Evolutionary conservation across 139 green algal species (phyloP), one percentile per base, ranked within the genome.

Genomic region (Chlorella sorokiniana): DNA sequence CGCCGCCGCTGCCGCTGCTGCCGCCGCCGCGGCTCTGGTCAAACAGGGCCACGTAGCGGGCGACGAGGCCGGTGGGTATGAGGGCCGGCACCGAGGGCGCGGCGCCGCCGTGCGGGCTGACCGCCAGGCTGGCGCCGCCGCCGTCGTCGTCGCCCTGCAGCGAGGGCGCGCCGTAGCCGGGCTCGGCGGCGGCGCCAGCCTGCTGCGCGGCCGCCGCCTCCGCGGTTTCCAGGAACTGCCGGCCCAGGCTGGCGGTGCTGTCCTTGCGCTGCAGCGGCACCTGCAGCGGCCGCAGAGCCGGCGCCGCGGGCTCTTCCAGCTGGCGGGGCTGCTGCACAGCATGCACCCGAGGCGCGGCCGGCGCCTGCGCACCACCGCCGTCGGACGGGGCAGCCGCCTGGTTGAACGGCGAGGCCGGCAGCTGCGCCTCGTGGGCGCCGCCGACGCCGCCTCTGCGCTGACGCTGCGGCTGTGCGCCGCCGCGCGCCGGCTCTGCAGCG

Each of bases 41-140:
- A 73, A 81, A 87, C 37, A 77, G 20, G 38, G 83, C 48, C 0
- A 87, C 68, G 41, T 84, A 87, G 3, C 83, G 64, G 14, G 83
- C 83, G 51, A 87, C 83, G 29, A 87, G 31, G 2, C 83, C 83
- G 33, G 77, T 83, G 9, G 83, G 76, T 25, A 84, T 84, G 31
- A 33, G 41, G 37, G 65, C 11, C 22, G 41, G 27, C 37, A 37
- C 44, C 52, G 25, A 7, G 7, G 44, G 22, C 59, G 4, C 25
- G 16, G 25, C n/a, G 45, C 45, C 38, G 16, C 71, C 71, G 11
- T 52, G 77, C 22, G 63, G 77, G 77, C 77, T 67, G 63, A 29
- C 27, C 8, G 45, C 14, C 63, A 67, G 25, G 48, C 77, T 82
- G 37, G 29, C 22, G 25, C 33, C 63, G 62, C 62, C 40, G 14